phyloP scores from a whole-genome alignment of 169 alveolate species.

The Plasmodium fragile region DNA sequence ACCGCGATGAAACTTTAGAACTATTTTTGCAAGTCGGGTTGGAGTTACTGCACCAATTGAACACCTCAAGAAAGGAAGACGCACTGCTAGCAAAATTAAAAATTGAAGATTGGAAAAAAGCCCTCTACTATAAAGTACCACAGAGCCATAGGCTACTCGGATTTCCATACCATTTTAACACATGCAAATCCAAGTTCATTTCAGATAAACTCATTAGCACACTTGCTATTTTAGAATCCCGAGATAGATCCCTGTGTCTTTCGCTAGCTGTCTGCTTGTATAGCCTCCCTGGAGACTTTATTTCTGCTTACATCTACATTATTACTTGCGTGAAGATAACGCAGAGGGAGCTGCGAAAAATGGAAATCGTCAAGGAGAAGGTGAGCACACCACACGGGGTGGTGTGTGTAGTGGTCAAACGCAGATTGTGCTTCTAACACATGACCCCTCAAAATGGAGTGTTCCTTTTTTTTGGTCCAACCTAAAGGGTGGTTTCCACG shows the following conservation, averaged over 20 bases:
- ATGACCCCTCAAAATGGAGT: background rate
- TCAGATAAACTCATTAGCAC: constrained; percentile 72
- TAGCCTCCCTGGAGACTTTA: constrained; percentile 63
- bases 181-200: constrained; percentile 53
- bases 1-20: constrained; percentile 83
- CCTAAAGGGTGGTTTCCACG: background rate
- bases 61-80: constrained; percentile 84
- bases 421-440: background rate
- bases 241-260: constrained; percentile 60
- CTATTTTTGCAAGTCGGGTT: constrained; percentile 84
- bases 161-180: constrained; percentile 77
- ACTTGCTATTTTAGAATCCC: constrained; percentile 56
- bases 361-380: constrained; percentile 51
- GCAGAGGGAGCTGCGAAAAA: constrained; percentile 35
- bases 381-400: constrained; percentile 13
- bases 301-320: constrained; percentile 42
- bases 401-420: background rate
- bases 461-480: background rate
- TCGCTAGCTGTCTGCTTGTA: constrained; percentile 71
- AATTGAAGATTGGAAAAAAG: constrained; percentile 87
- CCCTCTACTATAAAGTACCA: constrained; percentile 86
- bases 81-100: constrained; percentile 79
- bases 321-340: constrained; percentile 70
- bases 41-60: constrained; percentile 83
- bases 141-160: constrained; percentile 80